Base-by-base conservation (phyloP, 306 rosid genomes). In the Lotus japonicus region DNA sequence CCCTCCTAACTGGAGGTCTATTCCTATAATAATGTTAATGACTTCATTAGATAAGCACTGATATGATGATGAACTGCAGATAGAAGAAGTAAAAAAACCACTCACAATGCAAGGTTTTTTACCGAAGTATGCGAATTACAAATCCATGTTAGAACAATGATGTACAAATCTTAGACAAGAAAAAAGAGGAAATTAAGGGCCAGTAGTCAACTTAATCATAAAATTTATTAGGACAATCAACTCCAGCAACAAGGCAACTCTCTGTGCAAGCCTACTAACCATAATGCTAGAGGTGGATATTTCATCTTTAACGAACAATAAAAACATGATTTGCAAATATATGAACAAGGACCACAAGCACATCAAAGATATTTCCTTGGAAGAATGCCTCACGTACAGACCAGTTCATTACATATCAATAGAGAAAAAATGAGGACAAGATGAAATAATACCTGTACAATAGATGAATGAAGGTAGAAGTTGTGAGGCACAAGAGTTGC, bases 401-500 rank as follows among this genome's bases (percentile, higher is more conserved):
- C 26, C 26, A 60, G 60, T 62, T 58, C 26, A 23, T 48, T 26
- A 28, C 15, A 61, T 39, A 23, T 23, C 36, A 51, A 45, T 9
- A 44, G 58, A 66, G 23, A 67, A 62, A 26, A 64, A 14, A 17
- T n/a, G 31, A 77, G 65, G 45, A 54, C 8, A 28, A 61, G 59
- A 71, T 58, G 44, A 70, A 82, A 39, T 66, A 58, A 80, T 78
- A 95, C 99, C 97, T 88, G 94, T 77, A 95, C 96, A 76, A 95
- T 69, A 55, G 91, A 87, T 46, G 99, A 95, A 84, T 95, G 92
- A 70, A 95, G 89, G 83, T 90, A 90, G 64, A 95, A 80, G 79
- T 88, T 90, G 79, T 95, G 99, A 78, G 99, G 99, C 84, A 90
- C 87, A 68, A 95, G 80, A 70, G 83, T 88, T 70, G 99, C 95